Base-by-base conservation (phyloP, 306 rosid species). In the Corylus americana region DNA sequence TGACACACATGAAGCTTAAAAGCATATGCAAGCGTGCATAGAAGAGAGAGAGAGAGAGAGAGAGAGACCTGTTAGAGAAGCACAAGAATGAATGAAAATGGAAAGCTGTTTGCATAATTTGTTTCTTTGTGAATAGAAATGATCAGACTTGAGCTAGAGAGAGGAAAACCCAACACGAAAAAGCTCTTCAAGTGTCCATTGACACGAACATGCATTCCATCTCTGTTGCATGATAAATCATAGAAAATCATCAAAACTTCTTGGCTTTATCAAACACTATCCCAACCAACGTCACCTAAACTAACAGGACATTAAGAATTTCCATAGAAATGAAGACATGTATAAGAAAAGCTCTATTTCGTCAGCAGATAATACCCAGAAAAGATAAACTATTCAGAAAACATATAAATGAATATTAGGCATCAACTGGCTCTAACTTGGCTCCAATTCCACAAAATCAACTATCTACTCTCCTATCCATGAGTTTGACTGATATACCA, bases 121-220 rank as follows among this genome's bases (percentile, higher is more conserved):
- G 35, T 78, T 83, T 75, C 77, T 73, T 51, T 70, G 63, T 78
- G 63, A 73, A 70, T 66, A 62, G 42, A 49, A 68, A 51, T 42
- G 82, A 48, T 79, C 85, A 71, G 53, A 74, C 77, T 71, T 20
- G 76, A 54, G 39, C 17, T 55, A n/a, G 29, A 9, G 63, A 27
- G 14, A 29, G 53, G 57, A 68, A 17, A 44, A 73, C 35, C 35
- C 35, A 31, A 31, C 2, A 31, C 35, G 35, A 31, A 0, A 79
- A 95, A 88, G 81, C 87, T 87, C 79, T 91, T 95, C 92, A 93
- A 71, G 82, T 89, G 89, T 77, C 99, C 98, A 82, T 81, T 87
- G 17, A 93, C 91, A 77, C 97, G 96, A 70, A 87, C 87, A 74
- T 87, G 85, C 88, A 85, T 87, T 70, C 88, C 88, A 70, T 87